Conservation (phyloP, 768 basidiomycete species). For the Lactifluus subvellereus region DNA sequence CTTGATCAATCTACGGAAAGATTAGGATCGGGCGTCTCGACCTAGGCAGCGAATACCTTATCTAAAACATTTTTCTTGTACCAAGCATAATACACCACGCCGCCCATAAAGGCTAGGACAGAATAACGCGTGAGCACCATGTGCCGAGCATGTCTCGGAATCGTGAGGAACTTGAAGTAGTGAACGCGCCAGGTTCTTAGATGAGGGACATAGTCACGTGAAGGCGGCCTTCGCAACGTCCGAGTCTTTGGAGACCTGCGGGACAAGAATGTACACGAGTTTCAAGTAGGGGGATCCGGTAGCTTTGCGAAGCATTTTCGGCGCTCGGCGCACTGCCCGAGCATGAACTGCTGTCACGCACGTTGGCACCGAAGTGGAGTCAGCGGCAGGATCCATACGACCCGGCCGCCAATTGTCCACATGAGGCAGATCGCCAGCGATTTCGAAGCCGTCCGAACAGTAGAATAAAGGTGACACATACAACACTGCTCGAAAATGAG, state of each 20-base stretch:
- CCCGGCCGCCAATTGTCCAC: not conserved
- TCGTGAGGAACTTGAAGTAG: not conserved
- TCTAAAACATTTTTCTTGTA: conserved; percentile 78
- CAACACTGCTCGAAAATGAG: not conserved
- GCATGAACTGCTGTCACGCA: not conserved
- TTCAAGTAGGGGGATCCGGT: not conserved
- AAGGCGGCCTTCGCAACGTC: not conserved
- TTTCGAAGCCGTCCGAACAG: not conserved
- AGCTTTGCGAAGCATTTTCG: not conserved
- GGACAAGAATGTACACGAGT: not conserved
- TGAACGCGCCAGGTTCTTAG: not conserved
- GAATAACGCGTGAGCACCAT: not conserved
- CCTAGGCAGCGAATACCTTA: conserved; percentile 44
- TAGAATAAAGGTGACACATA: not conserved
- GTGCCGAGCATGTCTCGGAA: not conserved
- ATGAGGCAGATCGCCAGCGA: not conserved
- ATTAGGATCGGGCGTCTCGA: not conserved
- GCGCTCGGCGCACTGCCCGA: not conserved
- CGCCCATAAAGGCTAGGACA: conserved; percentile 56
- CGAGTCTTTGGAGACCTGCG: not conserved
- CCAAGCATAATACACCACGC: conserved; percentile 67
- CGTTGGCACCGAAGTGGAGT: not conserved
- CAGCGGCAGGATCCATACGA: not conserved
- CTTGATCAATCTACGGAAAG: conserved; percentile 57
- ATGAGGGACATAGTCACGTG: not conserved